Evolutionary conservation across 371 early-diverging fungal genomes (phyloP).

Genomic region (Rhizopus arrhizus): DNA sequence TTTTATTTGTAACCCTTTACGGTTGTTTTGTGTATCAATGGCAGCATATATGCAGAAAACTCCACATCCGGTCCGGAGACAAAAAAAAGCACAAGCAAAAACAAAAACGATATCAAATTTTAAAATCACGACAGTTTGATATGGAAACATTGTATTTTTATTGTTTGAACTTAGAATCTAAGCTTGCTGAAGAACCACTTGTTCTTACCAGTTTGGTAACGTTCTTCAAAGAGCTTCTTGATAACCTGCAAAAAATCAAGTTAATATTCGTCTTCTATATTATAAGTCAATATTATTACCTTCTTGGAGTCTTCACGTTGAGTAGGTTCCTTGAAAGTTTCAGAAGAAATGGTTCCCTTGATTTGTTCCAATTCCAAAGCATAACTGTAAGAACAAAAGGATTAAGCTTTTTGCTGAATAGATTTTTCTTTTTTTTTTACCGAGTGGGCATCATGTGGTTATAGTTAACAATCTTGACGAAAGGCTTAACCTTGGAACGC

Average conservation of each 20-base stretch:
- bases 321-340: slow-evolving; percentile 91
- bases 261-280: slow-evolving; percentile 1
- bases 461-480: slow-evolving; percentile 98
- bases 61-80: no score
- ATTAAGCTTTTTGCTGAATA: background rate
- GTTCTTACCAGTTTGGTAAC: slow-evolving; percentile 96
- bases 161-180: slow-evolving; percentile 75
- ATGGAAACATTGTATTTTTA: background rate
- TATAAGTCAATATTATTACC: slow-evolving; percentile 27
- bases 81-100: no score
- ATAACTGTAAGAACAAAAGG: slow-evolving; percentile 49
- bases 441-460: slow-evolving; percentile 99
- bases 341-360: slow-evolving; percentile 84
- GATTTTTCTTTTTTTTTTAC: slow-evolving; percentile 33
- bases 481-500: slow-evolving; percentile 96
- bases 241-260: slow-evolving; percentile 54
- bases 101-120: no score
- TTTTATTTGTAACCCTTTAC: no score
- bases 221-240: slow-evolving; percentile 93
- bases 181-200: slow-evolving; percentile 99
- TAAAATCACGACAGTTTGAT: no score
- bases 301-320: slow-evolving; percentile 90
- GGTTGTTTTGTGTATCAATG: no score
- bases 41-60: no score
- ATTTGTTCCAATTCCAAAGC: slow-evolving; percentile 84